These are phyloP conservation scores for Talaromyces proteolyticus DNA, from an alignment of 495 filamentous ascomycete species.

Conservation along the genomic window DNA sequence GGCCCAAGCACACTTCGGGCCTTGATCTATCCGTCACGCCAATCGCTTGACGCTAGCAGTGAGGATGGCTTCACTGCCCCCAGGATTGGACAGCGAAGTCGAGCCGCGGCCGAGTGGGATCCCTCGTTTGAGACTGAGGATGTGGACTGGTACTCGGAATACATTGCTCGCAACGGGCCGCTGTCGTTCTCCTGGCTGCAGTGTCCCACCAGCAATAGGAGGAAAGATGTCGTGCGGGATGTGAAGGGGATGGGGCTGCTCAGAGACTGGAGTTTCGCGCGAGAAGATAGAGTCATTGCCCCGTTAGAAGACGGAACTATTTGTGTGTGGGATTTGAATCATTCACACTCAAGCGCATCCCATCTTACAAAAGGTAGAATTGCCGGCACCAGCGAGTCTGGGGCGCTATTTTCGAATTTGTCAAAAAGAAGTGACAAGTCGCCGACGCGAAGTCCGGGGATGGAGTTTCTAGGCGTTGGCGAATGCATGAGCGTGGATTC, in stretches of 20 bases:
- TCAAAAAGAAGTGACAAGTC: constrained; percentile 36
- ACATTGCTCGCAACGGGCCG: constrained; percentile 73
- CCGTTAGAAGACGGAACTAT: constrained; percentile 83
- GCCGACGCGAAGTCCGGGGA: constrained; percentile 31
- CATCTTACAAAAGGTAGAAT: constrained; percentile 53
- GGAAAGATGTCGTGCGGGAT: constrained; percentile 41
- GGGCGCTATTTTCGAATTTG: constrained; percentile 49
- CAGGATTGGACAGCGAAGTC: constrained; percentile 34
- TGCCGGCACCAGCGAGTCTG: constrained; percentile 55
- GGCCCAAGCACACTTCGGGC: constrained; percentile 29
- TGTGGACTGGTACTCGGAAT: constrained; percentile 83
- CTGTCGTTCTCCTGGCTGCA: constrained; percentile 72
- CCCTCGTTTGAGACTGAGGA: constrained; percentile 57
- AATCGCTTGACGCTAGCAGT: too few species aligned
- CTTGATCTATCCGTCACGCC: constrained; percentile 27
- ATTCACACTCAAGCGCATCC: constrained; percentile 38
- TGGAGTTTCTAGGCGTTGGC: constrained; percentile 64
- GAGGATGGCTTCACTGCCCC: constrained; percentile 11
- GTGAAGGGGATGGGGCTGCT: constrained; percentile 60
- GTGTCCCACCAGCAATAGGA: constrained; percentile 36
- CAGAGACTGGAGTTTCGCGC: constrained; percentile 40
- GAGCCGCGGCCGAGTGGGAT: constrained; percentile 74
- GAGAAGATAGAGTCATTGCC: constrained; percentile 58
- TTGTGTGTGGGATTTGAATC: constrained; percentile 78
- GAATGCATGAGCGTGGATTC: constrained; percentile 83